Base-by-base conservation (phyloP, 345 rosid genomes). In the Aquilaria yunnanensis region DNA sequence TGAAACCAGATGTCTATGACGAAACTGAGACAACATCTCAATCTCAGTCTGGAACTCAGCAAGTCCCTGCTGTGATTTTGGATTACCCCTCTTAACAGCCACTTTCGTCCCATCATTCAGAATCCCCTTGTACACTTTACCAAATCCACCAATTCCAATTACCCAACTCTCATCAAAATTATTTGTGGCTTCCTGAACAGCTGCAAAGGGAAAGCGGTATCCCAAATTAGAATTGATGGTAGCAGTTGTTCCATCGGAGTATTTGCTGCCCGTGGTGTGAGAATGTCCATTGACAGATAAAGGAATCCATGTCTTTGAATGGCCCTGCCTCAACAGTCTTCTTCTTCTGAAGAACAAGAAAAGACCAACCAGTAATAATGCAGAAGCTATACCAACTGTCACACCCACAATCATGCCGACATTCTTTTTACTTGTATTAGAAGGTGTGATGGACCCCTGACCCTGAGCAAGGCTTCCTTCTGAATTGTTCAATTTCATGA, bases 1-100 rank as follows among this genome's bases (percentile, higher is more conserved):
- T 11, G 95, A 87, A n/a, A 90, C 97, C 63, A 90, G 70, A 73
- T 90, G 90, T 14, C 88, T 83, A 60, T 85, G 96, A 12, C 90
- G 83, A 70, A 82, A 88, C 70, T 88, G 92, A 51, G 96, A 85
- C 32, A 88, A 59, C 89, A 85, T 86, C 78, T 86, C 90, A 10
- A 86, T 89, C 71, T 89, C 96, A 2, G 96, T 86, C 63, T 55
- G 80, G 77, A 89, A 89, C 79, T 89, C 96, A 5, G 81, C 82
- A 50, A 84, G 81, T 33, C 96, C 96, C 68, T 89, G 96, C 32
- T 86, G 88, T 41, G 96, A 89, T 75, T 65, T 72, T 2, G 88
- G 83, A 51, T 83, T 85, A 12, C 85, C 96, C 77, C 96, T 80
- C 71, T 88, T 88, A 54, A 80, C 89, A 47, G 96, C 96, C 56